Conservation (phyloP, 2,329 filamentous ascomycete species). For the Colletotrichum lini region DNA sequence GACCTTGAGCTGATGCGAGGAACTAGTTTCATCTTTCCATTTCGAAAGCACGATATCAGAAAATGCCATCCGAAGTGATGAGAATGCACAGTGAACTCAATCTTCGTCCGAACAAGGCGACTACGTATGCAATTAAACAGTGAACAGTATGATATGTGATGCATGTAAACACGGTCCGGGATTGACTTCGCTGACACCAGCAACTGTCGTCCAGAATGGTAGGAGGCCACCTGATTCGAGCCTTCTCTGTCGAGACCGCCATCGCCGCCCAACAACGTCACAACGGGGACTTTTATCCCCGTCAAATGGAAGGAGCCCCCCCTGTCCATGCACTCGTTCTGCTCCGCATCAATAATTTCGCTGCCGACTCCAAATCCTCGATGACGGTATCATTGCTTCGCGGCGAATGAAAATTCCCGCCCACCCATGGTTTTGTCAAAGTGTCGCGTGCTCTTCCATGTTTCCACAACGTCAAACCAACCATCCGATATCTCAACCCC, state of each 20-base stretch:
- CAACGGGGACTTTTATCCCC: background rate
- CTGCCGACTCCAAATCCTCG: constrained; percentile 11
- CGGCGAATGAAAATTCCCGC: background rate
- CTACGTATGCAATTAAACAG: background rate
- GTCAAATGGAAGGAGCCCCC: constrained; percentile 5
- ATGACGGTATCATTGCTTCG: constrained; percentile 25
- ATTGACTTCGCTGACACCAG: background rate
- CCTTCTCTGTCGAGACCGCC: background rate
- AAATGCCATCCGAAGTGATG: no score
- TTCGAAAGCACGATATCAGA: no score
- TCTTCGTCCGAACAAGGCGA: background rate
- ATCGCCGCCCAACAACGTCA: constrained; percentile 1
- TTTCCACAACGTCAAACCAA: constrained; percentile 3
- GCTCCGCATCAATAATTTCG: background rate
- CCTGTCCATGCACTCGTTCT: background rate
- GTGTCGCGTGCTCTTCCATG: constrained; percentile 31
- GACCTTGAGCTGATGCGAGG: no score
- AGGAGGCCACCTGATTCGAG: constrained; percentile 16
- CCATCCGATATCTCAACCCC: constrained; percentile 6
- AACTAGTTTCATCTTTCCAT: no score
- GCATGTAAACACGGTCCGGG: background rate
- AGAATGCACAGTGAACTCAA: background rate
- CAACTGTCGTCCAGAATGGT: background rate
- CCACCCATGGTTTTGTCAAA: background rate
- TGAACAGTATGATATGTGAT: background rate